These are phyloP conservation scores for Cyberlindnera xylosilytica DNA, from an alignment of 805 yeast genomes.

Conservation along the genomic window DNA sequence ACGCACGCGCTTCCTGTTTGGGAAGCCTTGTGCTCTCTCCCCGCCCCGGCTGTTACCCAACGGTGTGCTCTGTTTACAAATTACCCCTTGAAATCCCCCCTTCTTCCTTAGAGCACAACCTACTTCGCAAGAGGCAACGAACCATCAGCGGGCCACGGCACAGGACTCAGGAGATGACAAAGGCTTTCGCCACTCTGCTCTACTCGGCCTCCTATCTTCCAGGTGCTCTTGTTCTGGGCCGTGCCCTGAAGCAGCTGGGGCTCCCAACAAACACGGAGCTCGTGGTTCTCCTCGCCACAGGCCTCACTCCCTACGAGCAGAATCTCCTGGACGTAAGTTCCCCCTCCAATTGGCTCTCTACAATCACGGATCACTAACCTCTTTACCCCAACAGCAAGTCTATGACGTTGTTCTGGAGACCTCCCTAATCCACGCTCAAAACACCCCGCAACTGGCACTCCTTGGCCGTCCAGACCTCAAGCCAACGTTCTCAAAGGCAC, in stretches of 20 bases:
- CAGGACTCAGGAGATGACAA: slow-evolving; percentile 10
- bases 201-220: slow-evolving; percentile 52
- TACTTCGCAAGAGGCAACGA: too few relatives aligned
- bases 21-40: too few relatives aligned
- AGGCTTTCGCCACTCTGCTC: slow-evolving; percentile 46
- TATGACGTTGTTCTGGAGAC: slow-evolving; percentile 29
- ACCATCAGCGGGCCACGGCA: neutral
- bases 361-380: neutral
- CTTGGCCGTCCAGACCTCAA: slow-evolving; percentile 51
- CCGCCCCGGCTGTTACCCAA: too few relatives aligned
- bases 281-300: slow-evolving; percentile 22
- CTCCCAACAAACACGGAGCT: slow-evolving; percentile 15
- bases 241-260: slow-evolving; percentile 28
- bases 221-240: slow-evolving; percentile 53
- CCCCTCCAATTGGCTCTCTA: neutral
- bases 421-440: slow-evolving; percentile 22
- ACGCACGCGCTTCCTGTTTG: neutral
- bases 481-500: slow-evolving; percentile 48
- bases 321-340: slow-evolving; percentile 17
- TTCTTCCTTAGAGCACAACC: too few relatives aligned
- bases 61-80: too few relatives aligned
- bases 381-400: slow-evolving; percentile 1
- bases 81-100: too few relatives aligned
- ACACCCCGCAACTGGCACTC: slow-evolving; percentile 27
- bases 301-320: slow-evolving; percentile 18